These are phyloP conservation scores for Chrysosporium keratinophilum DNA, from an alignment of 2,329 filamentous ascomycete genomes.

Conservation along the genomic window DNA sequence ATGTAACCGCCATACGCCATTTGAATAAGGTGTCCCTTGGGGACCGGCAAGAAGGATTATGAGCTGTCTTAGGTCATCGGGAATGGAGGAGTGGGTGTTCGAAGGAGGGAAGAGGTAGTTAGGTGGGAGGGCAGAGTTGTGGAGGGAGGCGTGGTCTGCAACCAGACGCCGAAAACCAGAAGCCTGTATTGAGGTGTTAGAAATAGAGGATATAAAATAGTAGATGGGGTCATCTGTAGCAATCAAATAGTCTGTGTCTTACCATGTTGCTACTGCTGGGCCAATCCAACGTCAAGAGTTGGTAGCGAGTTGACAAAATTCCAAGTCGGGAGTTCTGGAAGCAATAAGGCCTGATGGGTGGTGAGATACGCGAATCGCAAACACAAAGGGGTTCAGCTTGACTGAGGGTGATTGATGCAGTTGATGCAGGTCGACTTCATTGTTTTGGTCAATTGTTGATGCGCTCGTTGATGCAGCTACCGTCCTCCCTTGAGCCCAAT, in stretches of 20 bases:
- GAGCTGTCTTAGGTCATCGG: conserved; percentile 49
- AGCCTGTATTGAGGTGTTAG: conserved; percentile 7
- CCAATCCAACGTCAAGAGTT: background rate
- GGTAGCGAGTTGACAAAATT: background rate
- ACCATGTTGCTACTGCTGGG: background rate
- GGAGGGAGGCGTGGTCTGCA: conserved; percentile 49
- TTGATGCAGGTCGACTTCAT: background rate
- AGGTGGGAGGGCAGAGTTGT: conserved; percentile 47
- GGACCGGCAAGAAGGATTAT: conserved; percentile 50
- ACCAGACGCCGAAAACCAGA: conserved; percentile 47
- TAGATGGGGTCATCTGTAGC: background rate
- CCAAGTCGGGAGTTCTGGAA: background rate
- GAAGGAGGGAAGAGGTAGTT: conserved; percentile 49
- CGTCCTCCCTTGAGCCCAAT: background rate
- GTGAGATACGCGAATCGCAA: background rate
- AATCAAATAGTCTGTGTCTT: too few relatives aligned
- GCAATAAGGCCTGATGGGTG: too few relatives aligned
- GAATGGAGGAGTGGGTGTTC: conserved; percentile 24
- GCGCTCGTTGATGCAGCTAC: conserved; percentile 9
- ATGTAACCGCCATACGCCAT: conserved; percentile 50
- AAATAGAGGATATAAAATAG: background rate
- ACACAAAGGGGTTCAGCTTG: too few relatives aligned
- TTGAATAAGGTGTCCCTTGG: conserved; percentile 48
- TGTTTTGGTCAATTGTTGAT: conserved; percentile 10
- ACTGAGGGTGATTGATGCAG: background rate